phyloP scores from a whole-genome alignment of 2,329 filamentous ascomycete species.

The Fusarium pilosicola region DNA sequence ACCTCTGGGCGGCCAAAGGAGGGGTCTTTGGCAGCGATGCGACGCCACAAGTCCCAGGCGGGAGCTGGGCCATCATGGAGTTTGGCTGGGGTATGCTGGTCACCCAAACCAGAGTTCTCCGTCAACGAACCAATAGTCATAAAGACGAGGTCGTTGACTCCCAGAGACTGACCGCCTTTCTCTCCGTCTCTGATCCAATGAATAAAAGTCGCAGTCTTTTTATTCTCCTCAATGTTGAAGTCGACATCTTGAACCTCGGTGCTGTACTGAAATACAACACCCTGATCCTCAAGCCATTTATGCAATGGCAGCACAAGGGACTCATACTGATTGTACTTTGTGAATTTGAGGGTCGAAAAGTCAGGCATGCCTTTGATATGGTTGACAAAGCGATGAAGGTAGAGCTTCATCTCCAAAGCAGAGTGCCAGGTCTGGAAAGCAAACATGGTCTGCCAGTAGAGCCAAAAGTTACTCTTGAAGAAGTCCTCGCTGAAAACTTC shows the following conservation, averaged over 20 bases:
- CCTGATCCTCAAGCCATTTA: not conserved
- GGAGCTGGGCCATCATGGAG: conserved; percentile 1
- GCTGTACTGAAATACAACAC: not conserved
- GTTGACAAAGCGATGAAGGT: conserved; percentile 5
- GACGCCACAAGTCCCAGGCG: conserved; percentile 4
- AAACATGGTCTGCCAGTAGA: conserved; percentile 11
- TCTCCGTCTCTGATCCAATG: not conserved
- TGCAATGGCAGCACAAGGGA: not conserved
- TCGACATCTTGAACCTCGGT: not conserved
- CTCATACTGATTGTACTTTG: not conserved
- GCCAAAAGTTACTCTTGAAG: conserved; percentile 5
- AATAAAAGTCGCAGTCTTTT: not conserved
- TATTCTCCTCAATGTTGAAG: not conserved
- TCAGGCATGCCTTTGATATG: conserved; percentile 3
- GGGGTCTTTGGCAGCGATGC: not conserved
- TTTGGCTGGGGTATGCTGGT: not conserved
- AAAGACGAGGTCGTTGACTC: not conserved
- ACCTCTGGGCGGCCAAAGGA: not conserved
- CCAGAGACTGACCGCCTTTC: not conserved
- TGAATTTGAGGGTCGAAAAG: conserved; percentile 5
- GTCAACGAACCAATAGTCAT: conserved; percentile 1
- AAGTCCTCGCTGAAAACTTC: not conserved
- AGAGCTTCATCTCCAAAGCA: not conserved
- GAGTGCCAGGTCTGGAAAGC: conserved; percentile 4
- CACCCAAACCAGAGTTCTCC: not conserved